Evolutionary conservation across 306 rosid genomes (phyloP).

Genomic region (Corylus heterophylla): DNA sequence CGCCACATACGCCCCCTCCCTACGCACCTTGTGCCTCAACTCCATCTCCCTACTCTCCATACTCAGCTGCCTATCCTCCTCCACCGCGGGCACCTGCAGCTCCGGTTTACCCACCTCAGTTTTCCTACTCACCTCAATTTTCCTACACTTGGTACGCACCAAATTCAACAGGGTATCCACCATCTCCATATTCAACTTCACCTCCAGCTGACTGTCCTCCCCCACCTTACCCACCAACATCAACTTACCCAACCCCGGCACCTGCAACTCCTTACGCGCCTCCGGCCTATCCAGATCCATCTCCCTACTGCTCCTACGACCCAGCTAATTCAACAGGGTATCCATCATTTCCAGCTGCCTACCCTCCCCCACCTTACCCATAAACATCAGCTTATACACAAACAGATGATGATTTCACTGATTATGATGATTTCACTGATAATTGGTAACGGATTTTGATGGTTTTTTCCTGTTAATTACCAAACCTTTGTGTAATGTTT

Average conservation of each 20-base stretch:
- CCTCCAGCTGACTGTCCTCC: conserved; percentile 22
- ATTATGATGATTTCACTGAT: no score
- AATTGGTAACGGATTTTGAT: neutral
- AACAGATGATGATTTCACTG: neutral
- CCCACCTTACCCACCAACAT: conserved; percentile 39
- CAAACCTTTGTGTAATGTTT: no score
- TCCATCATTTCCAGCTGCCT: no score
- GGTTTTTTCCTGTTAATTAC: neutral
- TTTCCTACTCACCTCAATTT: neutral
- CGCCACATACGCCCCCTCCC: conserved; percentile 40
- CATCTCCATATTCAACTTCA: conserved; percentile 16
- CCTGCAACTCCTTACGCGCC: no score
- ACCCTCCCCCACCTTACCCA: no score
- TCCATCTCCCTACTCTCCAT: conserved; percentile 25
- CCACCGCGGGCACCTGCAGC: conserved; percentile 8
- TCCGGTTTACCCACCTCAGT: neutral
- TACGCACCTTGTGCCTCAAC: conserved; percentile 28
- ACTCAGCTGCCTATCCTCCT: conserved; percentile 21
- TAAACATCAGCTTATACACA: neutral
- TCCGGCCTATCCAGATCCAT: neutral
- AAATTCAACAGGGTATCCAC: neutral
- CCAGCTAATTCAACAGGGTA: no score
- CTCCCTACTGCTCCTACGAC: conserved; percentile 1
- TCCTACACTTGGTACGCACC: conserved; percentile 15
- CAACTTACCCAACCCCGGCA: conserved; percentile 18